A percentile compares a stretch with the other conserved stretches of the same genome.
These are phyloP conservation scores for Ceratobasidium sp. DNA, from an alignment of 1,284 basidiomycete species.

Conservation along the genomic window DNA sequence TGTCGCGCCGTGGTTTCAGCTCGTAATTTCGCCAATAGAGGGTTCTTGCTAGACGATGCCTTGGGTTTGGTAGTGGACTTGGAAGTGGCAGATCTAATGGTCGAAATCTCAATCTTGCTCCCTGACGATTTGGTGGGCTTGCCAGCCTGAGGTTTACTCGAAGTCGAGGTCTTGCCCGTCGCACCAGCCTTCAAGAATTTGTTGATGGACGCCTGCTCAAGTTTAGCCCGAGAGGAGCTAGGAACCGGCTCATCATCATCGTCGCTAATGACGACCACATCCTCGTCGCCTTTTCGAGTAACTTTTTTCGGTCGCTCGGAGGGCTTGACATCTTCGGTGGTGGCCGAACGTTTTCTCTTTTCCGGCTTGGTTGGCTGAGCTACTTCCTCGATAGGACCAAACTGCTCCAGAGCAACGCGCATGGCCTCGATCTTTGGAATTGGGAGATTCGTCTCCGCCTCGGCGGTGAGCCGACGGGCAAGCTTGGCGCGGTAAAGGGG, in stretches of 20 bases:
- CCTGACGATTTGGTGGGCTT: background rate
- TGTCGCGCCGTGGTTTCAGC: slow-evolving; percentile 15
- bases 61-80: slow-evolving; percentile 39
- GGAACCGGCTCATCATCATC: slow-evolving; percentile 13
- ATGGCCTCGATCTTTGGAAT: slow-evolving; percentile 3
- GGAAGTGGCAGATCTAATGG: slow-evolving; percentile 2
- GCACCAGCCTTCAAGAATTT: slow-evolving; percentile 13
- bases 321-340: slow-evolving; percentile 1
- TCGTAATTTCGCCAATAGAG: slow-evolving; percentile 15
- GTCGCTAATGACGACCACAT: background rate
- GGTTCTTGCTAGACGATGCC: background rate
- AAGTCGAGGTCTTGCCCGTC: background rate
- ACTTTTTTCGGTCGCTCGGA: background rate
- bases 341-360: slow-evolving; percentile 4
- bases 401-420: slow-evolving; percentile 9
- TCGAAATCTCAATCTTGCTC: slow-evolving; percentile 12
- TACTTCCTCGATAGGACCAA: background rate
- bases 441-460: background rate
- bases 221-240: background rate
- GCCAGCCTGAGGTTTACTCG: no score
- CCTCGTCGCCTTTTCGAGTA: background rate
- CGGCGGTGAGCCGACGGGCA: background rate
- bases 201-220: slow-evolving; percentile 4
- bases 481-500: slow-evolving; percentile 7
- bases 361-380: background rate